Evolutionary conservation across 345 rosid species (phyloP), one percentile per base, ranked within the genome.

Genomic region (Ceriops decandra): DNA sequence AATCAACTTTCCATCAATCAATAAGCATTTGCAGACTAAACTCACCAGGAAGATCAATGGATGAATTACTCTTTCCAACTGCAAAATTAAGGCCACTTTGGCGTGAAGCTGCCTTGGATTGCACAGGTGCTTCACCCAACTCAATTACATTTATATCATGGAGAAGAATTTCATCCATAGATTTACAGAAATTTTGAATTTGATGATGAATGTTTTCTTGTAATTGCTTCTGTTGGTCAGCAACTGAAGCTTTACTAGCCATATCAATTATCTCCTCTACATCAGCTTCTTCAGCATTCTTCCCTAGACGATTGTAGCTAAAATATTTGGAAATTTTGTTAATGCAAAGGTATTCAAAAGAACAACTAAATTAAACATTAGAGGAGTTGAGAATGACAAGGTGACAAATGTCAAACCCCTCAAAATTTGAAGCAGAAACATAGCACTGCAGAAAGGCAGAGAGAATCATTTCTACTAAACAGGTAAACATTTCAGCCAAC

Each of bases 1-100:
- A 42, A 42, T 42, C 17, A 42, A 42, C 49, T 42, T 19, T 21
- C 47, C 0, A 31, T 31, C 32, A 62, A 20, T 15, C 5, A 26
- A 28, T 0, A 16, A 49, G 7, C 2, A 24, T 9, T 7, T 17
- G 63, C 17, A 69, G 42, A 57, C 2, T 24, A 66, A 78, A 64
- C 89, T 82, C 79, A 93, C 97, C 81, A 27, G 84, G 72, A 72
- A 22, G 67, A 61, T 64, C 70, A 27, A 63, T 56, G 27, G 80
- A 70, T 59, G 75, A 64, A 70, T 61, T 72, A 63, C 52, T 75
- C 68, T 79, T 77, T 63, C 96, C 93, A 46, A 89, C 73, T 65
- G 97, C 97, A 66, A 87, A 82, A 77, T 86, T 85, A 65, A 93
- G 96, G 78, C 96, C 97, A 65, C 96, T 89, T 57, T 69, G 85